phyloP scores from a whole-genome alignment of 1,284 basidiomycete genomes.

The Cutaneotrichosporon sp. region DNA sequence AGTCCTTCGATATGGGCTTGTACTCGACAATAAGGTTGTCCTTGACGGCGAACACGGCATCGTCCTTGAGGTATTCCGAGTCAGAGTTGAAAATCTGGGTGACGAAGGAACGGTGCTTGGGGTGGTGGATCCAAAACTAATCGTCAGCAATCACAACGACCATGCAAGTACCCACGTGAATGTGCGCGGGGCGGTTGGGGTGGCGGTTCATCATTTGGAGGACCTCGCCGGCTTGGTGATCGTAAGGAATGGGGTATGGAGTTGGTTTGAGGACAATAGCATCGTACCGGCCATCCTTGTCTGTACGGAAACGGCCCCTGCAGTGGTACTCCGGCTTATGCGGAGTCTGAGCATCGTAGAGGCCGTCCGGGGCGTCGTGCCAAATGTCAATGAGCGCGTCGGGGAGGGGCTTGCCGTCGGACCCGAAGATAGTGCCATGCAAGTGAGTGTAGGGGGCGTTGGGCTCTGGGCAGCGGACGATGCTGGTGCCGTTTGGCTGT shows the following conservation, averaged over 20 bases:
- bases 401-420: conserved; percentile 39
- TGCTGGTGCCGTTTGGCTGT: conserved; percentile 36
- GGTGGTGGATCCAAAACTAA: conserved; percentile 35
- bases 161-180: too few species aligned
- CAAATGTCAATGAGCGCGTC: conserved; percentile 46
- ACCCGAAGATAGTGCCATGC: conserved; percentile 36
- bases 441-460: conserved; percentile 37
- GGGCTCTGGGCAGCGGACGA: conserved; percentile 31
- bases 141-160: too few species aligned
- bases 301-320: conserved; percentile 41
- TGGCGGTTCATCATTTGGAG: conserved; percentile 41
- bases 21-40: conserved; percentile 26
- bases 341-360: conserved; percentile 47
- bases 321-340: conserved; percentile 44
- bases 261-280: conserved; percentile 42
- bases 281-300: conserved; percentile 38
- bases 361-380: conserved; percentile 46
- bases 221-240: conserved; percentile 42
- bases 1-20: conserved; percentile 18
- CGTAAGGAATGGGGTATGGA: conserved; percentile 48
- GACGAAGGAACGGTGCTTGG: conserved; percentile 33
- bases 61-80: conserved; percentile 45
- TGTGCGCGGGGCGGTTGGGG: conserved; percentile 48
- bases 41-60: conserved; percentile 50
- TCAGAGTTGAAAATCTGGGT: conserved; percentile 44